Conservation (phyloP, 768 basidiomycete genomes). For the Amanita polypyramis region DNA sequence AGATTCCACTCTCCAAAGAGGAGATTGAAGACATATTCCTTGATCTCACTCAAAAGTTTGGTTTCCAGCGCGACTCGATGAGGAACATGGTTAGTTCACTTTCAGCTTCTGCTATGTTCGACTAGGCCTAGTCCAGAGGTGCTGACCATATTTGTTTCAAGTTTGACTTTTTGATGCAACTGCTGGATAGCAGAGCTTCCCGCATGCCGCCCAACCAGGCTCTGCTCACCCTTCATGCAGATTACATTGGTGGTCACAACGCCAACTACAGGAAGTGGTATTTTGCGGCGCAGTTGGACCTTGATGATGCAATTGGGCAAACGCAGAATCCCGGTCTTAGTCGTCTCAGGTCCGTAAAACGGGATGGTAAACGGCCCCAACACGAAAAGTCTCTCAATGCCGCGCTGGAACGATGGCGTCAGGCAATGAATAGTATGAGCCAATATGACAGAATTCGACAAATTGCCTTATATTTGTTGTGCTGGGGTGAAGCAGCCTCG, state of each 20-base stretch:
- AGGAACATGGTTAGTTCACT: slow-evolving; percentile 70
- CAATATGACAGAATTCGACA: slow-evolving; percentile 96
- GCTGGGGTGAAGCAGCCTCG: slow-evolving; percentile 98
- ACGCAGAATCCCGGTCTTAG: slow-evolving; percentile 85
- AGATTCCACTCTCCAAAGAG: slow-evolving; percentile 97
- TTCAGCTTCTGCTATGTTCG: background rate
- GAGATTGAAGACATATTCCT: slow-evolving; percentile 98
- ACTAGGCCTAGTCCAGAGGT: slow-evolving; percentile 3
- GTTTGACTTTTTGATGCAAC: slow-evolving; percentile 98
- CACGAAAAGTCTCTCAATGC: slow-evolving; percentile 61
- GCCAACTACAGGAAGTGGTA: slow-evolving; percentile 99
- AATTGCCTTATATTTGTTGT: slow-evolving; percentile 88
- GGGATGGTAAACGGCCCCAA: slow-evolving; percentile 36
- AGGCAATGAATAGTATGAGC: slow-evolving; percentile 98
- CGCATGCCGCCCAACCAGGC: slow-evolving; percentile 97
- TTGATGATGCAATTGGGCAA: slow-evolving; percentile 93
- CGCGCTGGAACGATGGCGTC: slow-evolving; percentile 88
- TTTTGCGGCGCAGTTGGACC: slow-evolving; percentile 96
- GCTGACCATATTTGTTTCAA: slow-evolving; percentile 20
- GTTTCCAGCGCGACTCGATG: slow-evolving; percentile 93
- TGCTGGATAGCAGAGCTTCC: slow-evolving; percentile 91
- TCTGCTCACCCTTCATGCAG: slow-evolving; percentile 89
- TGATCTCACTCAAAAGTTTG: slow-evolving; percentile 97
- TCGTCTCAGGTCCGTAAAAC: slow-evolving; percentile 61
- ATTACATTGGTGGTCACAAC: slow-evolving; percentile 97